Base-by-base conservation (phyloP, 1,284 basidiomycete species). In the Cystobasidium sp. region DNA sequence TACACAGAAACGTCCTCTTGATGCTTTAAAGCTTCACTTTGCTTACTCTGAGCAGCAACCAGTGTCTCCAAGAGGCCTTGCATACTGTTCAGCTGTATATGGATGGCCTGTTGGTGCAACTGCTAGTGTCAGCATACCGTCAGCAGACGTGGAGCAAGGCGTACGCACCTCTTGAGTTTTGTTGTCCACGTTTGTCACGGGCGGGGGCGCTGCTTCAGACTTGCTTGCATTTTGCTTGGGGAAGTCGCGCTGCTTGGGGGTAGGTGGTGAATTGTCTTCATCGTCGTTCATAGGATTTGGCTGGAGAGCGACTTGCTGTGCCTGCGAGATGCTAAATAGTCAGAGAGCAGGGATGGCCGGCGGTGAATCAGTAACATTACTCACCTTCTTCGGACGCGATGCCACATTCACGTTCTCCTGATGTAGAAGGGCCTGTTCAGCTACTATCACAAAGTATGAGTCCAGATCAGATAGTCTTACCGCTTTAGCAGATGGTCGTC, bases 1-100 rank as follows among this genome's bases (percentile, higher is more conserved):
- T 73, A 66, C 0, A 65, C 63, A n/a, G 70, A 73, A 10, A 73
- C 70, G 18, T 73, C 51, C 39, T 73, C 59, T 44, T 73, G 70
- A 44, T 73, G 70, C 43, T 73, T 61, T 10, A 66, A 44, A 12
- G 63, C 39, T 20, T 66, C 53, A 2, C 20, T 44, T 18, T 64
- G 56, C 70, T 73, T 73, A 24, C n/a, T 41, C 31, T 66, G 61
- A 3, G 63, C 52, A 7, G 49, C 52, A 24, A 73, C 43, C 16
- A 73, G 52, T 18, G 70, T 58, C 0, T 55, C 20, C 22, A 73
- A 53, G 1, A 73, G 44, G 12, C 46, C 63, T 44, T 73, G 62
- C 62, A 73, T 73, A 18, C 41, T 73, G 22, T 47, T 59, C 14
- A 68, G 52, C 47, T 68, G 66, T 8, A 44, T 31, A 22, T 20